These are phyloP conservation scores for Aspergillus haitiensis DNA, from an alignment of 495 filamentous ascomycete genomes.

Conservation along the genomic window DNA sequence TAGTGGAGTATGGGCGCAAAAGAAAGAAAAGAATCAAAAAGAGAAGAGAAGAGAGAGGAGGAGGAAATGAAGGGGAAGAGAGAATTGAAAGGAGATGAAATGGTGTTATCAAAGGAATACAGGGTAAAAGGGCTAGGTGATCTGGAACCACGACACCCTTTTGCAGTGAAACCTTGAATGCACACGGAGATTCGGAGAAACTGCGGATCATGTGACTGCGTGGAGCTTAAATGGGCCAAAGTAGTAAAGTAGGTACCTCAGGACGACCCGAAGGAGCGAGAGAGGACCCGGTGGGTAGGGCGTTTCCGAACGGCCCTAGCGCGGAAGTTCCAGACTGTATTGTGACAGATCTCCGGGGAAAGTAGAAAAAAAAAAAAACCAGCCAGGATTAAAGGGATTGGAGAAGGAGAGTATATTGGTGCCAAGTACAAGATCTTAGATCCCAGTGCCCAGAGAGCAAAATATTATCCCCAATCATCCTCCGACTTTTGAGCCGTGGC, in stretches of 20 bases:
- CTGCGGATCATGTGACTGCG: conserved; percentile 15
- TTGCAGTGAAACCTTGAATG: conserved; percentile 13
- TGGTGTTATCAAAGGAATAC: conserved; percentile 1
- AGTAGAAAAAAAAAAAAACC: conserved; percentile 3
- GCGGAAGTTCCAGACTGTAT: conserved; percentile 15
- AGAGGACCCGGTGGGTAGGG: conserved; percentile 7
- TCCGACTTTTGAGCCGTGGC: neutral
- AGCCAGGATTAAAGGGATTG: neutral
- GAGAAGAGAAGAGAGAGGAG: conserved; percentile 4
- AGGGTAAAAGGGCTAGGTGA: too few species aligned
- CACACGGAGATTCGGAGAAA: conserved; percentile 4
- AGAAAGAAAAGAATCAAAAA: conserved; percentile 10
- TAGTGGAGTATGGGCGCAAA: too few species aligned
- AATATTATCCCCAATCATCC: neutral
- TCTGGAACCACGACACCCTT: neutral
- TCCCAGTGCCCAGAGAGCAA: neutral
- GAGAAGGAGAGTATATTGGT: neutral
- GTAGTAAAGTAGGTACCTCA: conserved; percentile 15
- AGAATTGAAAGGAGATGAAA: conserved; percentile 6
- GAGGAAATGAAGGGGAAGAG: conserved; percentile 1
- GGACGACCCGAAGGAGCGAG: conserved; percentile 14
- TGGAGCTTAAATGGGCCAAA: conserved; percentile 6
- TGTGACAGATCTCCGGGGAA: conserved; percentile 8
- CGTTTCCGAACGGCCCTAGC: conserved; percentile 21
- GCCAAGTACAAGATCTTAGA: too few species aligned